phyloP scores from a whole-genome alignment of 2,329 filamentous ascomycete genomes.

The Chaetomiaceae sp. region DNA sequence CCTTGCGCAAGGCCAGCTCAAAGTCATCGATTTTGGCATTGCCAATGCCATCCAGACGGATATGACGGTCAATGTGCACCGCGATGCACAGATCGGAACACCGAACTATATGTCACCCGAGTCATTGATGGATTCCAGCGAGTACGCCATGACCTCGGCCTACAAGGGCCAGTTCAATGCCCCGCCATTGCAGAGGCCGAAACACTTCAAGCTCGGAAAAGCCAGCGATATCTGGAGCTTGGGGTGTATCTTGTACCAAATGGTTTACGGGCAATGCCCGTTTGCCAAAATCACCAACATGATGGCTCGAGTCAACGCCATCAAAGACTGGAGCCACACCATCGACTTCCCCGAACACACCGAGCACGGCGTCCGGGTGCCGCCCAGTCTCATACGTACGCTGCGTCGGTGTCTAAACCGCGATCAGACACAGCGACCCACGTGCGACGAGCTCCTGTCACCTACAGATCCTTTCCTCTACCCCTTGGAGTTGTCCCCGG shows the following conservation, averaged over 20 bases:
- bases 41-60: constrained; percentile 95
- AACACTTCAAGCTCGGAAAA: constrained; percentile 63
- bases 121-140: constrained; percentile 80
- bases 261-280: constrained; percentile 94
- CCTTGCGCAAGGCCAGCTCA: constrained; percentile 81
- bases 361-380: constrained; percentile 62
- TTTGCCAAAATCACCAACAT: constrained; percentile 89
- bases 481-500: constrained; percentile 49
- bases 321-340: constrained; percentile 70
- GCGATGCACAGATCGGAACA: constrained; percentile 90
- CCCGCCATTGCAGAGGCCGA: constrained; percentile 36
- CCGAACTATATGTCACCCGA: constrained; percentile 99
- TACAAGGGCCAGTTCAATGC: constrained; percentile 36
- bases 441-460: constrained; percentile 58
- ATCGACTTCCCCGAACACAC: constrained; percentile 64
- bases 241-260: constrained; percentile 94
- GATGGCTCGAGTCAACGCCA: constrained; percentile 80
- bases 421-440: constrained; percentile 59
- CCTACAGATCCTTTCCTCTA: constrained; percentile 60
- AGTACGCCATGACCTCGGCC: constrained; percentile 37
- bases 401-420: constrained; percentile 60
- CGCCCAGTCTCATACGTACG: constrained; percentile 55
- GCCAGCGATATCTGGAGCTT: constrained; percentile 94
- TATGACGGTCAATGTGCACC: constrained; percentile 94
- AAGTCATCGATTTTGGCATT: constrained; percentile 98